Percentiles rank a stretch among this genome's conserved stretches.
These are phyloP conservation scores for Bothriochloa decipiens DNA, from an alignment of 176 grass and related monocot species.

Conservation along the genomic window DNA sequence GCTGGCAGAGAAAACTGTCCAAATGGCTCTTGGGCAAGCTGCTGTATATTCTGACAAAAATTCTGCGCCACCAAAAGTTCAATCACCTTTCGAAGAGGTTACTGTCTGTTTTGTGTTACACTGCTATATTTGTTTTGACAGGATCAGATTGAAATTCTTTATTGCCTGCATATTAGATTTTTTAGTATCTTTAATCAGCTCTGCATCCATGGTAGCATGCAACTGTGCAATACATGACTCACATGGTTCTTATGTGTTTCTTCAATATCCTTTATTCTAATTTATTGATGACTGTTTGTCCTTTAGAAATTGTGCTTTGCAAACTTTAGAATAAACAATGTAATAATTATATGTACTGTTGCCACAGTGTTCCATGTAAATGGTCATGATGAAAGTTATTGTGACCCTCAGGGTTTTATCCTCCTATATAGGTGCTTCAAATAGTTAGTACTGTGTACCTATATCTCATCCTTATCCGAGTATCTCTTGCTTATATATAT, in stretches of 20 bases:
- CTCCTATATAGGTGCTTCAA: not conserved
- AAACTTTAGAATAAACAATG: conserved; percentile 7
- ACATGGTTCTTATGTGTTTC: not conserved
- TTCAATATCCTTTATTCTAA: conserved; percentile 6
- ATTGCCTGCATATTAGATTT: not conserved
- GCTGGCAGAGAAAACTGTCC: conserved; percentile 96
- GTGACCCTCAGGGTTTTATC: conserved; percentile 5
- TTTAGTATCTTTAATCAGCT: not conserved
- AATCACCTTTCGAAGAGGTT: conserved; percentile 91
- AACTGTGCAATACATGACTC: not conserved
- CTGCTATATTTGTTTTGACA: conserved; percentile 15
- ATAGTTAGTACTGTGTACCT: not conserved
- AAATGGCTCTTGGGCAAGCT: conserved; percentile 89
- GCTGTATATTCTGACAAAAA: conserved; percentile 69
- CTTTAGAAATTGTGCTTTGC: not conserved
- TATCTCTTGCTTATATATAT: conserved; percentile 12
- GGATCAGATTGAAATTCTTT: not conserved
- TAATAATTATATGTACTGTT: not conserved
- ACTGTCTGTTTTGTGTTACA: conserved; percentile 11
- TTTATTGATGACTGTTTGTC: not conserved
- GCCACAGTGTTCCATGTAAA: conserved; percentile 11
- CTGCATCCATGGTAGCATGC: not conserved
- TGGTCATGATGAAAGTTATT: not conserved
- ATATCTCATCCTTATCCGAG: not conserved
- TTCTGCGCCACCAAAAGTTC: conserved; percentile 49